Evolutionary conservation across 2,329 filamentous ascomycete species (phyloP), one percentile per base, ranked within the genome.

Genomic region (Epichloe brachyelytri): DNA sequence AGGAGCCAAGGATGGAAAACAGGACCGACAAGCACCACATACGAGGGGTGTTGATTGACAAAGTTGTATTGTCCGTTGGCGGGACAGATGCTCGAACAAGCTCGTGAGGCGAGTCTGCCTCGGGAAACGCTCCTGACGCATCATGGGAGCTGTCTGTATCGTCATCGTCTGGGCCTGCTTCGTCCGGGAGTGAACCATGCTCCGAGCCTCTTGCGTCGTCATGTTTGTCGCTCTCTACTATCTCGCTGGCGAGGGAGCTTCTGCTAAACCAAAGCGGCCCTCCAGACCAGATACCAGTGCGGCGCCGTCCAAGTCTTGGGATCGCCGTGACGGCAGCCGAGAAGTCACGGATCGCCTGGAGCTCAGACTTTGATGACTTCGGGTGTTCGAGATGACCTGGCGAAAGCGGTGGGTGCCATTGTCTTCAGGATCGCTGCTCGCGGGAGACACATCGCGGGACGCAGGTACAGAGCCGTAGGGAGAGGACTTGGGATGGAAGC

Each of bases 11-110:
- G 38, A 93, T 75, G 8, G 87, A 83, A 65, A 93, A 93, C 10
- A 93, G 63, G 37, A 87, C 75, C n/a, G 86, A 88, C 17, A 93
- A 67, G 34, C 75, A 75, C 88, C 87, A 93, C 87, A 93, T 93
- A 50, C 88, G 86, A 38, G 87, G 87, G 5, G 87, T 91, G 66
- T 87, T 88, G 62, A 93, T 89, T 8, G 86, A 91, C n/a, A 91
- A 69, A 3, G 80, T 75, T 15, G 77, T 82, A 62, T 93, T 80
- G 67, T 93, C 87, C 34, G 79, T 83, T 4, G 86, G 81, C 12
- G 85, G 75, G 7, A 93, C 87, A 0, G 86, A 88, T 43, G 87
- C 87, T 52, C 87, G 80, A 38, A 93, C 88, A 63, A 88, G 83
- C 44, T 87, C 74, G 63, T 91, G 88, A 11, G 83, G 82, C 0